Conservation (phyloP, 164 flowering plant species). For the Liquidambar formosana region DNA sequence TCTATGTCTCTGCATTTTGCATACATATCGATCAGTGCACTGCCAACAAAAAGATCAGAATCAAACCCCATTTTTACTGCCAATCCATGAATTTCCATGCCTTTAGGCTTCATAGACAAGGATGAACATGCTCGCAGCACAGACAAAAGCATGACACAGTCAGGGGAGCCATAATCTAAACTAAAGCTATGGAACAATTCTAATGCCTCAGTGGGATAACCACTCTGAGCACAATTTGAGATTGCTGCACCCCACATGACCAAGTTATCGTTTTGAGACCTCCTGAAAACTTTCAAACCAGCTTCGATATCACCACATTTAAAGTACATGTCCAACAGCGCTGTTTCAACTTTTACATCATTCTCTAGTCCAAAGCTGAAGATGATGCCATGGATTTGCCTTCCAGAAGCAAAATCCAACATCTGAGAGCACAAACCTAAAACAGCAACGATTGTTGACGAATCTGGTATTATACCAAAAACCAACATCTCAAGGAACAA, state of each 20-base stretch:
- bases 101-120: slow-evolving; percentile 20
- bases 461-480: slow-evolving; percentile 33
- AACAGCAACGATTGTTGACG: slow-evolving; percentile 38
- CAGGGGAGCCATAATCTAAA: slow-evolving; percentile 25
- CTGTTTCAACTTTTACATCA: slow-evolving; percentile 28
- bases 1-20: slow-evolving; percentile 39
- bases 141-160: slow-evolving; percentile 37
- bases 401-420: slow-evolving; percentile 23
- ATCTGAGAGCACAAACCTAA: slow-evolving; percentile 36
- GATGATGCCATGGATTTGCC: slow-evolving; percentile 30
- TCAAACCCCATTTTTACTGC: slow-evolving; percentile 39
- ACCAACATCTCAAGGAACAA: slow-evolving; percentile 33
- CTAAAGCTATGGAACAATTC: slow-evolving; percentile 27
- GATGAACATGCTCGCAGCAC: slow-evolving; percentile 52
- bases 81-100: slow-evolving; percentile 49
- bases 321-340: slow-evolving; percentile 36
- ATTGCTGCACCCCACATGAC: slow-evolving; percentile 38
- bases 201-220: slow-evolving; percentile 24
- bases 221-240: slow-evolving; percentile 30
- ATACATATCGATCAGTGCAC: slow-evolving; percentile 46
- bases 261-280: slow-evolving; percentile 19
- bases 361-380: slow-evolving; percentile 20
- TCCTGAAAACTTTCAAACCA: slow-evolving; percentile 27
- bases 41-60: slow-evolving; percentile 46
- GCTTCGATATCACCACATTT: slow-evolving; percentile 28